Evolutionary conservation across 148 eudicot genomes (phyloP).

Genomic region (Vaccinium darrowii): DNA sequence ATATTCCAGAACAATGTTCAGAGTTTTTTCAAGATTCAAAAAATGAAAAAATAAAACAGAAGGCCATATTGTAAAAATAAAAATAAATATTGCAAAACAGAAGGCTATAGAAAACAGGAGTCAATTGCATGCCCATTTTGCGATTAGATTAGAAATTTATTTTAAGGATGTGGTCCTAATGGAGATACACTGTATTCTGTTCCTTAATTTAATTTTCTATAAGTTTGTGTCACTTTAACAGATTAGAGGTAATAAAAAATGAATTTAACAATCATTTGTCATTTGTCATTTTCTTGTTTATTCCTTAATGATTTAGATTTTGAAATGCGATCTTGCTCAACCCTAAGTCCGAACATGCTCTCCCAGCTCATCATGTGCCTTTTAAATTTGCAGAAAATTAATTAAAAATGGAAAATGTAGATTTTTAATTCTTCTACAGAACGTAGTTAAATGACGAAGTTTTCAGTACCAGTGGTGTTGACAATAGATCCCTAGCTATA

Average conservation of each 20-base stretch:
- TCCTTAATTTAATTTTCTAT: background rate
- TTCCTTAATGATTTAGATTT: constrained; percentile 30
- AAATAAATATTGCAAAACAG: background rate
- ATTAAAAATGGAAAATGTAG: background rate
- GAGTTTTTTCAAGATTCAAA: background rate
- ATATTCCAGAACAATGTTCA: background rate
- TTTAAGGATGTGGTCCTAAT: constrained; percentile 3
- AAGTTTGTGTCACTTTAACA: constrained; percentile 15
- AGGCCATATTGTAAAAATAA: background rate
- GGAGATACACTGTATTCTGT: constrained; percentile 15
- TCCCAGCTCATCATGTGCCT: constrained; percentile 21
- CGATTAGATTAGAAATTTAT: background rate
- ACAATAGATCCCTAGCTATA: no score
- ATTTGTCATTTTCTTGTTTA: constrained; percentile 45
- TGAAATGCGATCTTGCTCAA: constrained; percentile 33
- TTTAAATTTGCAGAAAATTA: background rate
- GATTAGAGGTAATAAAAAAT: background rate
- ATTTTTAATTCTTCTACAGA: no score
- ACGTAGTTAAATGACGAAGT: background rate
- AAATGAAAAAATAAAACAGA: background rate
- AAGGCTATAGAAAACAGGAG: background rate
- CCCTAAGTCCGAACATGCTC: constrained; percentile 30
- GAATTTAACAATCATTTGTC: constrained; percentile 4
- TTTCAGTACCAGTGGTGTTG: background rate
- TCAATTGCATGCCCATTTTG: background rate